A percentile compares a stretch with the other conserved stretches of the same genome.
phyloP scores from a whole-genome alignment of 1,139 yeast genomes.

The Geotrichum australiense region DNA sequence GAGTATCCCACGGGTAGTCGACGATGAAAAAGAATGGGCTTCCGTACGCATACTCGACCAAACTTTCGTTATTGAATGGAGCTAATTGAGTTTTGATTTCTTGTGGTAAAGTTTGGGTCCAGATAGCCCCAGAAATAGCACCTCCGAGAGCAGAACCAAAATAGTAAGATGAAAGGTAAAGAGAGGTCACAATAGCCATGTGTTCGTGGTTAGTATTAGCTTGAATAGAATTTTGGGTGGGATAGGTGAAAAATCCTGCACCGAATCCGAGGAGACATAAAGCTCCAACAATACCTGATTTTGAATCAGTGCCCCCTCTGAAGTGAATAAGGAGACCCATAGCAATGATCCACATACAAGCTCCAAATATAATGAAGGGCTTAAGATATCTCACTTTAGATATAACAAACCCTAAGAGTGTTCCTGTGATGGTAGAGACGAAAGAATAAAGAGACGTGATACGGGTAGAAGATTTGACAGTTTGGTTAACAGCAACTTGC shows the following conservation, averaged over 20 bases:
- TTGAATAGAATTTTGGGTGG: constrained; percentile 59
- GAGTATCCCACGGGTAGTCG: constrained; percentile 51
- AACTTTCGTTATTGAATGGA: constrained; percentile 20
- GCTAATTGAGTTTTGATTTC: constrained; percentile 26
- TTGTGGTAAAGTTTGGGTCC: constrained; percentile 40
- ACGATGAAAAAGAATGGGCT: constrained; percentile 45
- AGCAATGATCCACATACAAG: constrained; percentile 48
- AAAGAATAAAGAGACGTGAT: constrained; percentile 58
- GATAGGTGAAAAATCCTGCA: constrained; percentile 64
- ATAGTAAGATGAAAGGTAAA: constrained; percentile 39
- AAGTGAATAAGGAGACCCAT: constrained; percentile 52
- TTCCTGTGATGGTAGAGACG: constrained; percentile 56
- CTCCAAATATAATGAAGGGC: constrained; percentile 53
- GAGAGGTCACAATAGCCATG: constrained; percentile 41
- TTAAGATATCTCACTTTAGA: constrained; percentile 49
- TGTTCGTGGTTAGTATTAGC: constrained; percentile 50
- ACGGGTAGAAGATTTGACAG: constrained; percentile 56
- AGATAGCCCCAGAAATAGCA: constrained; percentile 44
- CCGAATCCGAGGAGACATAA: constrained; percentile 64
- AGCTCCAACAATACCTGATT: constrained; percentile 58
- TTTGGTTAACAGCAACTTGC: constrained; percentile 53
- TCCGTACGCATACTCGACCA: constrained; percentile 47
- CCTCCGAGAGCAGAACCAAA: constrained; percentile 43
- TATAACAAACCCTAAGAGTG: constrained; percentile 50
- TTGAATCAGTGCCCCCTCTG: constrained; percentile 47